phyloP scores from a whole-genome alignment of 352 stramenopile genomes.

The Peronosclerospora sorghi region DNA sequence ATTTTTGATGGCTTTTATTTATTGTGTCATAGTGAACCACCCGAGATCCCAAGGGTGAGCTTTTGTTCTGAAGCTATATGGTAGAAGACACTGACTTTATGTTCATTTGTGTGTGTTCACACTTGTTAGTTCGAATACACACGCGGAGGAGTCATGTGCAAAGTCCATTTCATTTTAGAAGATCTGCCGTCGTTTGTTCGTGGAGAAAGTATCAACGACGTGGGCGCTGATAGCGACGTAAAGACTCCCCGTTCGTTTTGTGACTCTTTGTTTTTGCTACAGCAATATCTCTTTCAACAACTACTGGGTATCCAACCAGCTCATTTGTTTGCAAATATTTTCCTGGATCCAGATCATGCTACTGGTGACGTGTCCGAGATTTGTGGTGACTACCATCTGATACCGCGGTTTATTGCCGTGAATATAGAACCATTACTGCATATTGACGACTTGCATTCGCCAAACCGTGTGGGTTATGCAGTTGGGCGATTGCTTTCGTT shows the following conservation, averaged over 20 bases:
- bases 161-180: conserved; percentile 54
- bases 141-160: conserved; percentile 66
- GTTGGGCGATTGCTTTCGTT: conserved; percentile 54
- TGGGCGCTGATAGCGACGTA: conserved; percentile 15
- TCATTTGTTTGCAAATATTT: conserved; percentile 61
- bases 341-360: conserved; percentile 35
- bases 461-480: conserved; percentile 73
- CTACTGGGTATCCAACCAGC: conserved; percentile 60
- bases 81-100: no score
- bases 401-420: conserved; percentile 71
- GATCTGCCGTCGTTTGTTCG: conserved; percentile 42
- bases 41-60: conserved; percentile 43
- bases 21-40: conserved; percentile 50
- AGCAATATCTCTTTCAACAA: conserved; percentile 67
- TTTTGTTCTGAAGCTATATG: neutral
- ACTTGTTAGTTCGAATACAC: conserved; percentile 70
- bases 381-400: conserved; percentile 69
- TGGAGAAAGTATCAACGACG: conserved; percentile 11
- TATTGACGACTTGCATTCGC: conserved; percentile 43
- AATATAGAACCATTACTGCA: conserved; percentile 54
- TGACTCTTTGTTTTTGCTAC: conserved; percentile 50
- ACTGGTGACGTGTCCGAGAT: conserved; percentile 46
- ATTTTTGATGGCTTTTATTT: conserved; percentile 83
- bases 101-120: neutral
- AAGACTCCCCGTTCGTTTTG: conserved; percentile 28